These are phyloP conservation scores for Penicillium odoratum DNA, from an alignment of 495 filamentous ascomycete genomes.

Conservation along the genomic window DNA sequence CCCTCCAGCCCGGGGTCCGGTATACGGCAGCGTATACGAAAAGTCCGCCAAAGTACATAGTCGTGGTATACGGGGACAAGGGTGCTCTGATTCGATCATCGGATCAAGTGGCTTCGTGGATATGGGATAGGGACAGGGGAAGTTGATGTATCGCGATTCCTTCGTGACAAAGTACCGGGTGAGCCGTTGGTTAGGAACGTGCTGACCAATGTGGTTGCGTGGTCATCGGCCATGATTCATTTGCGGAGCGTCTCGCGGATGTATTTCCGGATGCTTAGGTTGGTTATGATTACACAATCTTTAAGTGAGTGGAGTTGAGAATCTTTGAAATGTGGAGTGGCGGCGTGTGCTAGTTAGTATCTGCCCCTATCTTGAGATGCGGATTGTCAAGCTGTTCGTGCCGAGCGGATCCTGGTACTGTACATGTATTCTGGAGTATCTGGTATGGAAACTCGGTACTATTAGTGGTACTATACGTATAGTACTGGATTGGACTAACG, in stretches of 20 bases:
- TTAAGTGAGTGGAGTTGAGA: slow-evolving; percentile 10
- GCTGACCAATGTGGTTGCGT: slow-evolving; percentile 14
- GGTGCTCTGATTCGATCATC: slow-evolving; percentile 10
- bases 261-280: slow-evolving; percentile 12
- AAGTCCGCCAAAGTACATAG: slow-evolving; percentile 10
- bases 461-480: not conserved
- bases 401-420: not conserved
- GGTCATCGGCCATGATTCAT: not conserved
- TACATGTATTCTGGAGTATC: slow-evolving; percentile 5
- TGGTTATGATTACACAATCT: slow-evolving; percentile 9
- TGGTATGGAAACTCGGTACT: slow-evolving; percentile 6
- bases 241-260: slow-evolving; percentile 19
- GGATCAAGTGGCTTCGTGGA: slow-evolving; percentile 18
- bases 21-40: not conserved
- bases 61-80: not conserved
- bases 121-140: slow-evolving; percentile 14
- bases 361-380: not conserved
- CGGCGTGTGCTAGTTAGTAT: not conserved
- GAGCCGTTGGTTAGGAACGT: slow-evolving; percentile 23
- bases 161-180: slow-evolving; percentile 14
- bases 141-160: slow-evolving; percentile 11
- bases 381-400: not conserved
- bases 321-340: not conserved
- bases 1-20: not conserved
- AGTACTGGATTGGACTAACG: slow-evolving; percentile 3